Conservation (phyloP, 768 basidiomycete genomes). For the Pleurotus giganteus region DNA sequence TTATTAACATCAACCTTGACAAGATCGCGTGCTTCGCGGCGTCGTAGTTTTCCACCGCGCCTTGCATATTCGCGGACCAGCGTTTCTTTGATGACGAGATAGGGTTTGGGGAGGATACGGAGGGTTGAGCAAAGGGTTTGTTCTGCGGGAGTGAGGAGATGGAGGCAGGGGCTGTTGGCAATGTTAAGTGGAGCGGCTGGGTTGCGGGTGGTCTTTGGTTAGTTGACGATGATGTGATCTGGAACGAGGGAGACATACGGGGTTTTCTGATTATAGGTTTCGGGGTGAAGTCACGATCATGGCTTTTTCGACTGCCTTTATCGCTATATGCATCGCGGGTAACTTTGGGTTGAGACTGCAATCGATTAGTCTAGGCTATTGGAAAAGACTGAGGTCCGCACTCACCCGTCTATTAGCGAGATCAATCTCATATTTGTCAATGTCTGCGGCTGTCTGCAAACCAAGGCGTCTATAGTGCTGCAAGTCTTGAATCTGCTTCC, state of each 20-base stretch:
- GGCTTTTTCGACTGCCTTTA: slow-evolving; percentile 48
- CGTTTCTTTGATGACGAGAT: slow-evolving; percentile 93
- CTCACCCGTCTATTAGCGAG: slow-evolving; percentile 64
- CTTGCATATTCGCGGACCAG: slow-evolving; percentile 92
- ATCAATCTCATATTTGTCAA: slow-evolving; percentile 85
- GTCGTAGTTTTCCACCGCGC: slow-evolving; percentile 82
- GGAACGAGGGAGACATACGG: slow-evolving; percentile 31
- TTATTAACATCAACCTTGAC: slow-evolving; percentile 95
- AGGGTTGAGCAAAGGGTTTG: slow-evolving; percentile 85
- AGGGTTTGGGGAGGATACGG: slow-evolving; percentile 92
- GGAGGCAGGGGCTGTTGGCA: slow-evolving; percentile 84
- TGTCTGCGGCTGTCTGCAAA: slow-evolving; percentile 79
- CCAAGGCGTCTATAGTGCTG: slow-evolving; percentile 90
- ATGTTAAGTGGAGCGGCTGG: slow-evolving; percentile 75
- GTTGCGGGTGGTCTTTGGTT: slow-evolving; percentile 9
- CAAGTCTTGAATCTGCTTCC: slow-evolving; percentile 87
- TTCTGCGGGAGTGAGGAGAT: slow-evolving; percentile 86
- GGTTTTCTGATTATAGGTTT: slow-evolving; percentile 45
- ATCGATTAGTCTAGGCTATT: neutral
- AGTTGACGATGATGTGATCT: neutral
- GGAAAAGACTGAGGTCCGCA: slow-evolving; percentile 19
- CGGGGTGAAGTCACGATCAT: slow-evolving; percentile 63
- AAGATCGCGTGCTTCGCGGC: slow-evolving; percentile 85
- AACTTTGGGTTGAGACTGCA: slow-evolving; percentile 62
- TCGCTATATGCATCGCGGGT: slow-evolving; percentile 18